Evolutionary conservation across 1,284 basidiomycete genomes (phyloP), one percentile per base, ranked within the genome.

Genomic region (Gomphus sp.): DNA sequence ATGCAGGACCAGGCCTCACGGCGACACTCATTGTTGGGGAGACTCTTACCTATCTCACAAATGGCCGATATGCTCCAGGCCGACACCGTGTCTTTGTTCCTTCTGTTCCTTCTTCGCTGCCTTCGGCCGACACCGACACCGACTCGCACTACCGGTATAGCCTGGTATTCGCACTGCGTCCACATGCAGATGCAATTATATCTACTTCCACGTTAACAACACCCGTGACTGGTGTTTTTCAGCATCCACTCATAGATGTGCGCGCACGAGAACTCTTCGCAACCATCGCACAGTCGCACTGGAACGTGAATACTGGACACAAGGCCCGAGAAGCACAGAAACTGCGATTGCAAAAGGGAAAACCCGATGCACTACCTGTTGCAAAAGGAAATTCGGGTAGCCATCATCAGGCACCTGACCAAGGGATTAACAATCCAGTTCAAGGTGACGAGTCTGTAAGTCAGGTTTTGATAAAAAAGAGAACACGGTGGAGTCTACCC

Each of bases 31-130:
- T 70, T 7, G 63, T 62, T 33, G 69, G 69, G 2, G 64, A 68
- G 54, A 68, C 67, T 0, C 64, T 71, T 18, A 62, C 66, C 5
- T 62, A 63, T 28, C 67, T 71, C 51, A 69, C 69, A 11, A 67
- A 66, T n/a, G 60, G 63, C 45, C 63, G 66, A 11, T 70, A 65
- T 61, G 58, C 59, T 28, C 61, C 69, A 4, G 69, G 69, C 25
- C 48, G 64, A 4, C 69, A 71, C 56, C 68, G 67, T 22, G 69
- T 71, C 28, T 67, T 64, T 47, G 69, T 71, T 12, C 66, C 63
- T 52, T 61, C 63, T 14, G 45, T 61, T n/a, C 31, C 44, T 14
- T 34, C 61, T 28, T 37, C 39, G 5, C 28, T 45, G 3, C 6
- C 31, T 3, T 9, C 60, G 5, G 43, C 52, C 22, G 34, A 43